Base-by-base conservation (phyloP, 2,329 filamentous ascomycete genomes). In the Ciborinia camelliae region DNA sequence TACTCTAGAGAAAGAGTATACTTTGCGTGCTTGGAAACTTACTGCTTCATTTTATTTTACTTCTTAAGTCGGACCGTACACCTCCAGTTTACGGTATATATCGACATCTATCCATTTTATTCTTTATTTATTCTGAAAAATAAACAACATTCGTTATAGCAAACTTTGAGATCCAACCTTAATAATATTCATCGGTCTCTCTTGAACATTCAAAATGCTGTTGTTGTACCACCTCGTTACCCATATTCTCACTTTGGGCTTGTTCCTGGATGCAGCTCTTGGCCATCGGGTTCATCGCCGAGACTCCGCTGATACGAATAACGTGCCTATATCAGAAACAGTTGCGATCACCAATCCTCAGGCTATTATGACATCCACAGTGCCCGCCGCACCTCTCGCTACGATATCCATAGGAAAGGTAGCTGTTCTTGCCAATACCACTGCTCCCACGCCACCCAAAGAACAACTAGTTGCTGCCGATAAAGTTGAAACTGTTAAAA, bases 401-500 rank as follows among this genome's bases (percentile, higher is more conserved):
- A 64, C 60, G 3, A 8, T 65, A 30, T n/a, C 32, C 3, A 20
- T 47, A 37, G 64, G 47, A 35, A n/a, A 39, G 18, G 5, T 50
- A 47, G 32, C 37, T 26, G 45, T 65, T 23, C 62, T 54, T 15
- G 60, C 64, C 37, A 65, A 65, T 30, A 65, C 64, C 14, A 63
- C 64, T 14, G 43, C 45, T 35, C 30, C 64, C 12, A 63, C 20
- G 14, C 18, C 32, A n/a, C 50, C 64, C 5, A 59, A 43, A 12
- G 30, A 20, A 51, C 35, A 18, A 9, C 9, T 50, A 4, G 15
- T 52, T 45, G 45, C 28, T 28, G 35, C 30, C 10, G 32, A 51
- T 41, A n/a, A 53, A n/a, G 65, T 52, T 4, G 65, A 62, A n/a
- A 68, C 64, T n/a, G 67, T 70, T 18, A 55, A 61, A n/a, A 80